phyloP scores from a whole-genome alignment of 441 rosid genomes.

The Rhodomyrtus psidioides region DNA sequence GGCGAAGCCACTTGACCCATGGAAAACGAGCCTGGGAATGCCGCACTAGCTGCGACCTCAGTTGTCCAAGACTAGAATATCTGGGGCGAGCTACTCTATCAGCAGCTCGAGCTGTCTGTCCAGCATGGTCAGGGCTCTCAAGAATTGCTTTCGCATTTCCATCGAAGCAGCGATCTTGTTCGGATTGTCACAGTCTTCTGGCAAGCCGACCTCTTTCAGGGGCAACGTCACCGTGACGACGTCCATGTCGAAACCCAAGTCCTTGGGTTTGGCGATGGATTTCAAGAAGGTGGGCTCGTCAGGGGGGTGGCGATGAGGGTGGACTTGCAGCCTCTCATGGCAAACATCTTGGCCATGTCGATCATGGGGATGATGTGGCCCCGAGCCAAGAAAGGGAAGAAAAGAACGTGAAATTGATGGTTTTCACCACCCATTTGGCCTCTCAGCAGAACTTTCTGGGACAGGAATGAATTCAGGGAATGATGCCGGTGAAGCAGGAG shows the following conservation, averaged over 20 bases:
- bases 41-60: not conserved
- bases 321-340: not conserved
- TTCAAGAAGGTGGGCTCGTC: not conserved
- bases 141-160: not conserved
- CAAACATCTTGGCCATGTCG: not conserved
- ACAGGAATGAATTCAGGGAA: not conserved
- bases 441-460: not conserved
- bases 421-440: not conserved
- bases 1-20: slow-evolving; percentile 3
- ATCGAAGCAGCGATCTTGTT: not conserved
- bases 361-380: not conserved
- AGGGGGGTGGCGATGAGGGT: not conserved
- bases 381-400: not conserved
- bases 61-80: slow-evolving; percentile 8
- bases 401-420: not conserved
- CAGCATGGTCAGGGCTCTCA: not conserved
- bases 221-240: not conserved
- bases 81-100: not conserved
- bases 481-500: not conserved
- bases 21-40: slow-evolving; percentile 9
- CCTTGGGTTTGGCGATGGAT: not conserved
- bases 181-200: not conserved
- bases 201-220: not conserved
- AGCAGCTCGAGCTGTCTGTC: not conserved
- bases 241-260: not conserved